These are phyloP conservation scores for Nissolia schottii DNA, from an alignment of 306 rosid species.

Conservation along the genomic window DNA sequence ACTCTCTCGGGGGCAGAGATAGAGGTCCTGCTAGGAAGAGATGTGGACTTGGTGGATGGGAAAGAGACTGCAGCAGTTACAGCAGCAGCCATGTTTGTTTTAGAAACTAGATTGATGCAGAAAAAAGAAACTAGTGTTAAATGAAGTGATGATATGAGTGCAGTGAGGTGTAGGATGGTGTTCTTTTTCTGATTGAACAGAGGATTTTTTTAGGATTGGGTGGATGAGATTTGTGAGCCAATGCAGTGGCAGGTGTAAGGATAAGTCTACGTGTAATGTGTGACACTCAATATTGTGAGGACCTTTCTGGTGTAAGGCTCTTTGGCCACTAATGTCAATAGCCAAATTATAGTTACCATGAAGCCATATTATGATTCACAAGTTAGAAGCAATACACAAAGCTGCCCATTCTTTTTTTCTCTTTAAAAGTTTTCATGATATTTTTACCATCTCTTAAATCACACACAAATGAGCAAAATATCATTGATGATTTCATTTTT, in stretches of 20 bases:
- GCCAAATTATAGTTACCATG: neutral
- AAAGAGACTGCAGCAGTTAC: constrained; percentile 83
- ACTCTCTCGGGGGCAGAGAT: constrained; percentile 53
- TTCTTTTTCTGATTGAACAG: constrained; percentile 15
- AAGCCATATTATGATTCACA: neutral
- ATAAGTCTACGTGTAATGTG: constrained; percentile 49
- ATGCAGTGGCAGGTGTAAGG: constrained; percentile 62
- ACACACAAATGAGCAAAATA: neutral
- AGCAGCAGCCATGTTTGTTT: constrained; percentile 75
- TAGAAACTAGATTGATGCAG: neutral
- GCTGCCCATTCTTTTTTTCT: neutral
- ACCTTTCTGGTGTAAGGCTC: neutral
- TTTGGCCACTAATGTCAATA: neutral
- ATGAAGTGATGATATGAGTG: constrained; percentile 23
- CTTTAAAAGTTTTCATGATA: neutral
- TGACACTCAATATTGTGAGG: constrained; percentile 9
- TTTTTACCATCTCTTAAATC: neutral
- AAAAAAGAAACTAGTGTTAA: constrained; percentile 1
- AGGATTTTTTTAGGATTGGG: constrained; percentile 67
- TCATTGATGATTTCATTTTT: too few relatives aligned
- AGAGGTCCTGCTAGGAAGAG: constrained; percentile 53
- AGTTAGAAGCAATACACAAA: neutral
- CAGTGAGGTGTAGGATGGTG: neutral
- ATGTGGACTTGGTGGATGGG: constrained; percentile 71
- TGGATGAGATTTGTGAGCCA: constrained; percentile 71